Evolutionary conservation across 768 basidiomycete species (phyloP).

Genomic region (Asterophora lycoperdoides): DNA sequence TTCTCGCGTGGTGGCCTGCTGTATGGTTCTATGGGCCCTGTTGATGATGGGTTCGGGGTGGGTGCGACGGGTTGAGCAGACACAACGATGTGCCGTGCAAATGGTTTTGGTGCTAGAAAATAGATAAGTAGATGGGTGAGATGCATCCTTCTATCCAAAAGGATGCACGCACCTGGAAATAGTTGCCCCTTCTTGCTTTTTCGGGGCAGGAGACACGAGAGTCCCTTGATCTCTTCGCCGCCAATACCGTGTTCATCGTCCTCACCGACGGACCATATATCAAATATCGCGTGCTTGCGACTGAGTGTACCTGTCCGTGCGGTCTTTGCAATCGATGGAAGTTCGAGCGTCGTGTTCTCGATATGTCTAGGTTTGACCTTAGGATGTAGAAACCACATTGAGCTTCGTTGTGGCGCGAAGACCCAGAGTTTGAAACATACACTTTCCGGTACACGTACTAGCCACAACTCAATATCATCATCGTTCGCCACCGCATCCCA

Average conservation of each 20-base stretch:
- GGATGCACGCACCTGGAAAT: slow-evolving; percentile 44
- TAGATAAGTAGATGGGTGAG: not conserved
- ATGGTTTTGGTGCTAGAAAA: slow-evolving; percentile 50
- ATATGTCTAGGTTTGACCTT: slow-evolving; percentile 68
- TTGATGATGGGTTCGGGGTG: slow-evolving; percentile 20
- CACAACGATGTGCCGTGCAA: slow-evolving; percentile 56
- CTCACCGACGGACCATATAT: slow-evolving; percentile 61
- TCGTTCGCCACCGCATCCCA: slow-evolving; percentile 58
- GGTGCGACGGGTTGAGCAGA: slow-evolving; percentile 44
- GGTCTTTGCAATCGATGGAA: slow-evolving; percentile 36
- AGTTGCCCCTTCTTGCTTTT: slow-evolving; percentile 56
- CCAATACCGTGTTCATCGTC: slow-evolving; percentile 35
- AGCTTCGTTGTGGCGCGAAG: not conserved
- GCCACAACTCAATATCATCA: slow-evolving; percentile 65
- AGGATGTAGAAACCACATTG: not conserved
- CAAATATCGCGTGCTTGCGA: slow-evolving; percentile 53
- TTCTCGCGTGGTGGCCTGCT: slow-evolving; percentile 53
- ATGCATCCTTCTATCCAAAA: not conserved
- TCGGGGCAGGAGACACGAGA: slow-evolving; percentile 64
- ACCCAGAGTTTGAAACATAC: slow-evolving; percentile 36
- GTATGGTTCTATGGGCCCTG: slow-evolving; percentile 23
- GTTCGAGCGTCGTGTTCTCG: slow-evolving; percentile 45
- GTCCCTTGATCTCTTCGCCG: slow-evolving; percentile 58
- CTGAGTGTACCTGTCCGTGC: slow-evolving; percentile 45
- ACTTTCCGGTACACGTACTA: slow-evolving; percentile 63